Percentiles rank a stretch among this genome's conserved stretches.
Evolutionary conservation across 768 basidiomycete species (phyloP).

Genomic region (Phlebiopsis flavidoalba): DNA sequence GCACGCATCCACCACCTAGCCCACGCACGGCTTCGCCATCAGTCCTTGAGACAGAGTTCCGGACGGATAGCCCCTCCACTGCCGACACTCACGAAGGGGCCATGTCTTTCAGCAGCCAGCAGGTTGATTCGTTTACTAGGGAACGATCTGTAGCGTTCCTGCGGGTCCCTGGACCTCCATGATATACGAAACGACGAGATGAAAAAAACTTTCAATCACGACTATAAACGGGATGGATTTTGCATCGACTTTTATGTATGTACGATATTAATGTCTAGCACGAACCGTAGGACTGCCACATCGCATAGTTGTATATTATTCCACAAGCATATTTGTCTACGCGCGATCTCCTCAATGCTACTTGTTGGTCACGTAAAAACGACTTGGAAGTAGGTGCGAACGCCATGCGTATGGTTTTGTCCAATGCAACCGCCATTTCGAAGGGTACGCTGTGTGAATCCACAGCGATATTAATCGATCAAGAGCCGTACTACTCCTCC

Average conservation of each 20-base stretch:
- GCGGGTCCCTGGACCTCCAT: background rate
- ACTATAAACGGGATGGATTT: background rate
- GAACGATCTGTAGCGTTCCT: background rate
- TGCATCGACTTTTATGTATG: background rate
- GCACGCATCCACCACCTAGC: slow-evolving; percentile 8
- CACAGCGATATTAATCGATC: too few relatives aligned
- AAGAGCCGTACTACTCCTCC: too few relatives aligned
- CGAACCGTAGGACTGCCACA: background rate
- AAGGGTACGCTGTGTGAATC: too few relatives aligned
- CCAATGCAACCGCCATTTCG: too few relatives aligned
- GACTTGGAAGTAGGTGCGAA: too few relatives aligned
- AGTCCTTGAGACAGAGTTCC: slow-evolving; percentile 1
- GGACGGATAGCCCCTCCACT: slow-evolving; percentile 10
- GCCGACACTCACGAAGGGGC: background rate
- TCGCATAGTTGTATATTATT: background rate
- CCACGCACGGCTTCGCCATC: slow-evolving; percentile 13
- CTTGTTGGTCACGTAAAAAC: too few relatives aligned
- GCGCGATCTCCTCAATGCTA: too few relatives aligned
- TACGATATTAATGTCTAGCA: background rate
- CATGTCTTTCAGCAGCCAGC: background rate
- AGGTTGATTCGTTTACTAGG: background rate
- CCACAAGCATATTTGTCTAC: too few relatives aligned
- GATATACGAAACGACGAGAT: background rate
- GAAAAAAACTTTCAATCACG: background rate
- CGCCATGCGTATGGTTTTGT: too few relatives aligned